Base-by-base conservation (phyloP, 2,329 filamentous ascomycete species). In the Sporothrix schenckii region DNA sequence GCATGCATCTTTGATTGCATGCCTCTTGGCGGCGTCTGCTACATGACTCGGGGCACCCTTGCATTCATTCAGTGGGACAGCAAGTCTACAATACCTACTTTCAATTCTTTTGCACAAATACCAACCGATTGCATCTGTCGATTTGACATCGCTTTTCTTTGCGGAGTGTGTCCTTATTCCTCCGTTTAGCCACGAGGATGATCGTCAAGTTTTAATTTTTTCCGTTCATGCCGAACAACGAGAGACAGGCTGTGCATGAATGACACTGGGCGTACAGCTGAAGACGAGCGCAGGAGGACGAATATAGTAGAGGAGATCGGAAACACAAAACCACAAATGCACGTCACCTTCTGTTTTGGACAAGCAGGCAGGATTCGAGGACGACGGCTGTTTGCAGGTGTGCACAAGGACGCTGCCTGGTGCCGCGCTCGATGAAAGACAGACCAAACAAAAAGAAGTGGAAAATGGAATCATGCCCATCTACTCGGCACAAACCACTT, bases 201-300 rank as follows among this genome's bases (percentile, higher is more conserved):
- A 41, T 21, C 5, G 16, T 19, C 34, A 16, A 44, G 41, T 16
- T 2, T 44, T 44, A 13, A n/a, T 11, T 13, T 24, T 13, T 53
- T 34, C 44, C 65, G 65, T 54, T 66, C 49, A 56, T 58, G 66
- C 52, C 52, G 66, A n/a, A 21, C 27, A 34, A 1, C 39, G 24
- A 49, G 24, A n/a, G 60, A 30, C 10, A 24, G n/a, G n/a, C 27
- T 27, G 19, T 5, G 58, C 58, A 63, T 63, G 11, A 60, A 41
- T 3, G 34, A 34, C 6, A 6, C 34, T 44, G 13, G 41, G 14
- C 2, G 41, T 13, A 13, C 41, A 44, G 34, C 34, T 13, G 41
- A 14, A 44, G 11, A 44, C 41, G 41, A 13, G 13, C 11, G 14
- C 41, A 44, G 11, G 41, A 11, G 41, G 7, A 9, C 34, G 14